These are phyloP conservation scores for Populus pruinosa DNA, from an alignment of 345 rosid genomes.

Conservation along the genomic window DNA sequence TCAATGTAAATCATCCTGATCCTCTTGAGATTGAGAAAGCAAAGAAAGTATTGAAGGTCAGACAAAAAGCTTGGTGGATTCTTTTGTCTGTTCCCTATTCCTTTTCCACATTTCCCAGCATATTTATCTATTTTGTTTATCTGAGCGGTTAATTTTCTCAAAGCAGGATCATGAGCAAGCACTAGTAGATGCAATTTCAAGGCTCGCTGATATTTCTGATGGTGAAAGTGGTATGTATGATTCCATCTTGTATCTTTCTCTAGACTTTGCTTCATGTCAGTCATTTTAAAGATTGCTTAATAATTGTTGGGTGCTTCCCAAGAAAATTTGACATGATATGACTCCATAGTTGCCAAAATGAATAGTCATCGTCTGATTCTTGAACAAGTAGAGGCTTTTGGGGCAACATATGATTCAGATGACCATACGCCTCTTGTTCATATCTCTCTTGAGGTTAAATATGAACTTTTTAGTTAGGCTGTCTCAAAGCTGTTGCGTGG, in stretches of 20 bases:
- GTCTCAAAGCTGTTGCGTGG: background rate
- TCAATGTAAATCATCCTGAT: conserved; percentile 59
- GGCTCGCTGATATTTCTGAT: conserved; percentile 69
- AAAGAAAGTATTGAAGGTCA: conserved; percentile 69
- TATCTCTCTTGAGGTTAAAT: background rate
- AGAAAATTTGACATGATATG: background rate
- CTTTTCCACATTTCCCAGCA: background rate
- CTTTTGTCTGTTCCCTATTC: background rate
- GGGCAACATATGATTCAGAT: background rate
- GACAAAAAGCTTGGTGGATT: conserved; percentile 18
- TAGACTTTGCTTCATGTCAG: background rate
- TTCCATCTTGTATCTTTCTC: conserved; percentile 3
- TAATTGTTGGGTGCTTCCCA: background rate
- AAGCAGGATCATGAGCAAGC: conserved; percentile 81
- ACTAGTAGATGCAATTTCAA: conserved; percentile 65
- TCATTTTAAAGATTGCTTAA: background rate
- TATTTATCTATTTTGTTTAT: background rate
- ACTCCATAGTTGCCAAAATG: background rate
- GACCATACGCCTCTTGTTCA: background rate
- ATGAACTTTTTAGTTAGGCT: background rate
- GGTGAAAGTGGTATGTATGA: conserved; percentile 55
- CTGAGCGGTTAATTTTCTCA: conserved; percentile 3
- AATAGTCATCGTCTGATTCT: background rate
- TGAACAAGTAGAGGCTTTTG: background rate
- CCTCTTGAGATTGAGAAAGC: conserved; percentile 80